These are phyloP conservation scores for Sanguinoderma infundibulare DNA, from an alignment of 1,284 basidiomycete genomes.

Conservation along the genomic window DNA sequence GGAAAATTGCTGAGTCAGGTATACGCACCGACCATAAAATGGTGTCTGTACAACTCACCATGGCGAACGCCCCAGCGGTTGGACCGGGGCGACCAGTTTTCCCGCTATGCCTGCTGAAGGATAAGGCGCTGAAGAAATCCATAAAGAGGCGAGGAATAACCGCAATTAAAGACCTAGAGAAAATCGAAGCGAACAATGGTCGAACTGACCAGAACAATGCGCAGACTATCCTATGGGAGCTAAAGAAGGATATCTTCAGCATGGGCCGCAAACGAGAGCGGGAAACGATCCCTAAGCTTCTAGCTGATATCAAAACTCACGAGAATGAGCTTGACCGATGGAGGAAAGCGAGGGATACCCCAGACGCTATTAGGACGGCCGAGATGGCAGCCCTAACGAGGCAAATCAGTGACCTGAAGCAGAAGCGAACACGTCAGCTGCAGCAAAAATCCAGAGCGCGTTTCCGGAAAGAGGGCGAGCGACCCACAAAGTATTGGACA, in stretches of 20 bases:
- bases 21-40: constrained; percentile 22
- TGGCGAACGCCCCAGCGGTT: too few relatives aligned
- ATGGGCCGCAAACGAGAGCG: background rate
- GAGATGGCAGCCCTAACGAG: background rate
- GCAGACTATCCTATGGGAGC: background rate
- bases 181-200: accelerated
- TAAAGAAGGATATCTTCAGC: constrained; percentile 4
- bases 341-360: background rate
- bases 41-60: too few relatives aligned
- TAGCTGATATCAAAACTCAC: background rate
- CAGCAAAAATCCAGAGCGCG: background rate
- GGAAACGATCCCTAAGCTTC: background rate
- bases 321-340: background rate
- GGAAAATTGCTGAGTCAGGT: constrained; percentile 26
- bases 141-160: background rate
- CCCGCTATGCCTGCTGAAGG: too few relatives aligned
- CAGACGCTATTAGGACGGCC: background rate
- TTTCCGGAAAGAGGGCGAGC: constrained; percentile 32
- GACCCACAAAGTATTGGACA: constrained; percentile 38
- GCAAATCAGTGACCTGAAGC: background rate
- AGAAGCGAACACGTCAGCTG: background rate
- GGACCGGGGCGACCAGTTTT: too few relatives aligned
- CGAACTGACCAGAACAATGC: background rate
- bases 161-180: background rate
- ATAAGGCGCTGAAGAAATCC: too few relatives aligned